Base-by-base conservation (phyloP, 352 stramenopile species). In the Phytophthora kernoviae region DNA sequence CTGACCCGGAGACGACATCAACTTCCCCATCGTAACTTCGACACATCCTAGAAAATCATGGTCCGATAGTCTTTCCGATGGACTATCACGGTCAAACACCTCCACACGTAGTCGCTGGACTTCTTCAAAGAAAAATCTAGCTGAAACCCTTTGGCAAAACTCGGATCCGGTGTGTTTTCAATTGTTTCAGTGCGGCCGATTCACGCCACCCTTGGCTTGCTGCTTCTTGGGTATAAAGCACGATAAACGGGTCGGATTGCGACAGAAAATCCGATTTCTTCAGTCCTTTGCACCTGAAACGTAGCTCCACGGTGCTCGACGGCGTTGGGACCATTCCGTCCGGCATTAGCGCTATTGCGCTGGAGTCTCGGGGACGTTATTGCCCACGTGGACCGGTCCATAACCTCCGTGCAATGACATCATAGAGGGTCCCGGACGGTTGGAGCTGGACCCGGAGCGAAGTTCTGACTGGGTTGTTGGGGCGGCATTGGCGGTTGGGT, bases 71-170 rank as follows among this genome's bases (percentile, higher is more conserved):
- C 65, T 75, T 24, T 90, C 79, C 0, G 80, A 94, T 18, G 50
- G 44, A 52, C 78, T 84, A 66, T 93, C 83, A 17, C 84, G 77
- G 65, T 96, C 84, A 62, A 90, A 96, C 0, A 91, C 79, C 32
- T 96, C 87, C 10, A 96, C 63, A 18, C 82, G 67, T 33, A 96
- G 58, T 10, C 79, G 75, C 69, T 96, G 87, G 1, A 94, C 77
- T 27, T 96, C 87, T 54, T 92, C 83, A 53, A 92, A 92, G 57
- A 86, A 88, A 85, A 92, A 47, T 90, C 81, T 20, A 91, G 26
- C 48, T 91, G 68, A 40, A 95, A 81, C 6, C 75, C 75, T 22
- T 72, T 88, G 43, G 81, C 82, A 60, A 93, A 95, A 14, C 59
- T 78, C 57, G 86, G 86, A 49, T 90, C 75, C 8, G 81, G 52